Evolutionary conservation across 2,329 filamentous ascomycete genomes (phyloP), one percentile per base, ranked within the genome.

Genomic region (Fusarium begoniae): DNA sequence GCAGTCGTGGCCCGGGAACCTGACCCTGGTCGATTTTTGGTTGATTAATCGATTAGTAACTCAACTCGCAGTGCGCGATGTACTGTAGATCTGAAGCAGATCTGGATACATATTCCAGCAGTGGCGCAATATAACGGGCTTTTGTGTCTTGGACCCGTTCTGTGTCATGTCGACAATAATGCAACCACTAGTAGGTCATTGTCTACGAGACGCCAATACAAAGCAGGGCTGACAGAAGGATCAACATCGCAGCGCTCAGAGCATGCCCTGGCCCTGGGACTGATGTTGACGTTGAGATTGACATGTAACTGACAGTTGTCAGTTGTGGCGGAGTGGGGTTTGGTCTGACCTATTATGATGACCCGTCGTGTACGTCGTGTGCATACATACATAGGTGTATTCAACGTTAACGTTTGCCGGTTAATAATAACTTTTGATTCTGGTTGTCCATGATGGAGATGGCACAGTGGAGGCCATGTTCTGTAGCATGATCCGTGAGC

Each of bases 241-340:
- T 61, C 40, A 68, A 22, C 45, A 53, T 28, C 35, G 20, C 20
- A 40, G 37, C 61, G 28, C 40, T 60, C 44, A 56, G 50, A 40
- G 41, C 62, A 40, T 51, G 32, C 24, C 51, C 51, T 54, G 51
- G 35, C 24, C 18, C 18, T 28, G 24, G 35, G 24, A 40, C 35
- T 38, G 24, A 38, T 54, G 51, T 54, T 54, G 51, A 47, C 65
- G 37, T 40, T 66, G 64, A 66, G 44, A 48, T 45, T 61, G 62
- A 66, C 53, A 60, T 66, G 63, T 44, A 44, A 68, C 37, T 68
- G 63, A 47, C 65, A 68, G 63, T 68, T 68, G 64, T 69, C 72
- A 77, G 75, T 75, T 77, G 75, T 77, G 73, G 75, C 72, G 65
- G 69, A 57, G 67, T 64, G 63, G 62, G 66, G 67, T 57, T 63